phyloP scores from a whole-genome alignment of 1,139 yeast species.

The Candida neerlandica region DNA sequence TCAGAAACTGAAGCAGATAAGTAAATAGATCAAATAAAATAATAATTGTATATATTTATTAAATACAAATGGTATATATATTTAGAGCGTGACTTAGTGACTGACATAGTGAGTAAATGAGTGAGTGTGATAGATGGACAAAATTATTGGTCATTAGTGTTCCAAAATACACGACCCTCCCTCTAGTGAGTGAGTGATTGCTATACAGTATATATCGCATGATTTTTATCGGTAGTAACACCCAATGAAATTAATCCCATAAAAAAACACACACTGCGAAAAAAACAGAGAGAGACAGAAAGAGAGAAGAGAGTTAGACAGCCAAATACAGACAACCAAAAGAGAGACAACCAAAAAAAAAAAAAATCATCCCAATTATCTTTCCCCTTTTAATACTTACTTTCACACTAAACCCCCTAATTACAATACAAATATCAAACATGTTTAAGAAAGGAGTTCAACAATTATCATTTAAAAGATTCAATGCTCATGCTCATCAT shows the following conservation, averaged over 20 bases:
- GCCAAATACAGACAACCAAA: no score
- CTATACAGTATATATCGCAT: background rate
- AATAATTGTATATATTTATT: no score
- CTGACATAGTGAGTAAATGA: no score
- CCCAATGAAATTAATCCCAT: constrained; percentile 6
- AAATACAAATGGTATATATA: no score
- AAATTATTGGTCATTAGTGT: no score
- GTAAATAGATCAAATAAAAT: background rate
- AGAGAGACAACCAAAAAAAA: no score
- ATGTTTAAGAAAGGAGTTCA: constrained; percentile 21
- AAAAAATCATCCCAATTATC: background rate
- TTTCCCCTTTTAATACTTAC: background rate
- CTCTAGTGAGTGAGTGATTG: background rate
- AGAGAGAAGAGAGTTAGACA: background rate
- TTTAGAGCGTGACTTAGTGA: no score
- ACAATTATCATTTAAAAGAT: constrained; percentile 47
- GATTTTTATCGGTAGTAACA: background rate
- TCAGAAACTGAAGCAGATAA: background rate
- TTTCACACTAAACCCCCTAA: background rate
- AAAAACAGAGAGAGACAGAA: background rate
- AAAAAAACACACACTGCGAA: background rate
- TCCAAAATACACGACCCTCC: no score
- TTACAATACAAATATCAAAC: background rate
- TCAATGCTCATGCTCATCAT: constrained; percentile 40
- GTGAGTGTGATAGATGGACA: no score